phyloP scores from a whole-genome alignment of 176 grass and related monocot genomes.

The Puccinellia tenuiflora region DNA sequence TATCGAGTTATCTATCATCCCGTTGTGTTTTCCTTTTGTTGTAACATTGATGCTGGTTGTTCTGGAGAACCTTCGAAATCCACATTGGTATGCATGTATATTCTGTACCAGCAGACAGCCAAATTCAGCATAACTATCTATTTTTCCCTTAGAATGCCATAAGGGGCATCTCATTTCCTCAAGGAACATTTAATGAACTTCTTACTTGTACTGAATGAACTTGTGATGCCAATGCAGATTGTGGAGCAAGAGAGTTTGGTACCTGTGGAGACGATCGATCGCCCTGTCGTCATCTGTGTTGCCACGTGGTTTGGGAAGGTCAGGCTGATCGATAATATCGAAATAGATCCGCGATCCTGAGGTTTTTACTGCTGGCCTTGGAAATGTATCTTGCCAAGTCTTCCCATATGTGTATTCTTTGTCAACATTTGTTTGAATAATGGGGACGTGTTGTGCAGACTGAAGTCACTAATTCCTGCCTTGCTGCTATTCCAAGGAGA shows the following conservation, averaged over 20 bases:
- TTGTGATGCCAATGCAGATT: slow-evolving; percentile 35
- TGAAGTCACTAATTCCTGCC: too few species aligned
- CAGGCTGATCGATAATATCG: slow-evolving; percentile 74
- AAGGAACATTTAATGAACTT: background rate
- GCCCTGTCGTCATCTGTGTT: slow-evolving; percentile 54
- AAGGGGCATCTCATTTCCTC: background rate
- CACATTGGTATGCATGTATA: background rate
- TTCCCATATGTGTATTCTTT: too few species aligned
- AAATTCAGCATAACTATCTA: background rate
- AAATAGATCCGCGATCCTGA: slow-evolving; percentile 33
- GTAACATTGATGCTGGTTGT: background rate
- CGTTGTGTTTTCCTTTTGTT: background rate
- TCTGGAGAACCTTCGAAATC: background rate
- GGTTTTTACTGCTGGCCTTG: background rate
- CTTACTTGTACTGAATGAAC: background rate
- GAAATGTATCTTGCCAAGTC: background rate
- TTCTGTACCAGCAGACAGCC: background rate
- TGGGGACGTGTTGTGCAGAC: too few species aligned
- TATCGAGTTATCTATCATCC: background rate
- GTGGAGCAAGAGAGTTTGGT: slow-evolving; percentile 67
- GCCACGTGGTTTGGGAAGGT: slow-evolving; percentile 82
- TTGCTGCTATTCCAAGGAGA: too few species aligned
- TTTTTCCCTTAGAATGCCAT: background rate
- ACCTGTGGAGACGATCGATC: slow-evolving; percentile 35
- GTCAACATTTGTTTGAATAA: too few species aligned